These are phyloP conservation scores for Amaranthus palmeri DNA, from an alignment of 148 eudicot species.

Conservation along the genomic window DNA sequence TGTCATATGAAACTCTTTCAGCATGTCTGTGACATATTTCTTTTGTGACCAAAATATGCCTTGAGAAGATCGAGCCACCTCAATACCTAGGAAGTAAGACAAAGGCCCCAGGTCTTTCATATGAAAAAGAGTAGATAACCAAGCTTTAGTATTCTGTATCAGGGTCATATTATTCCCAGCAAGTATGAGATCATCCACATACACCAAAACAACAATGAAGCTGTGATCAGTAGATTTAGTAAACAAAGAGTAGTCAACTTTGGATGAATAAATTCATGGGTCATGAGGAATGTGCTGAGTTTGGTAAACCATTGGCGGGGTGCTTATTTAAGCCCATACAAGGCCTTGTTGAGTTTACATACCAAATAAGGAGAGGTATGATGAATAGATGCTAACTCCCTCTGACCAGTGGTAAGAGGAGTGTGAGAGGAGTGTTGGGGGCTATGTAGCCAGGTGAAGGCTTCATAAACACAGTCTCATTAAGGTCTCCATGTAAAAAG, in stretches of 20 bases:
- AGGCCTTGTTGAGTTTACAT: neutral
- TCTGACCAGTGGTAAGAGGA: neutral
- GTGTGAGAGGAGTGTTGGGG: too few relatives aligned
- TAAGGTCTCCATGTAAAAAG: too few relatives aligned
- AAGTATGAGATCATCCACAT: slow-evolving; percentile 7
- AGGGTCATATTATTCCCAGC: neutral
- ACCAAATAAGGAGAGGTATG: neutral
- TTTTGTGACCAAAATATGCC: neutral
- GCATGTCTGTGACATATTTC: neutral
- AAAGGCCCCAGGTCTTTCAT: neutral
- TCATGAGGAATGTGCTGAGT: neutral
- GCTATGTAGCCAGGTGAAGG: neutral
- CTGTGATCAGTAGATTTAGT: too few relatives aligned
- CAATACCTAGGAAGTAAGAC: too few relatives aligned
- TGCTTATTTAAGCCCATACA: neutral
- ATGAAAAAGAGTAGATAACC: neutral
- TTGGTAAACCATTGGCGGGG: neutral
- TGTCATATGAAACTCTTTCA: neutral
- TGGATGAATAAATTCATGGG: neutral
- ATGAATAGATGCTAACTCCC: neutral
- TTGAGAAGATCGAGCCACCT: too few relatives aligned
- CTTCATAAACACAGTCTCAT: neutral
- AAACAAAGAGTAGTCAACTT: neutral
- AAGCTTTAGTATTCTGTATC: neutral
- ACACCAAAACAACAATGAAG: neutral